phyloP scores from a whole-genome alignment of 179 eudicot species.

The Heliamphora pulchella region DNA sequence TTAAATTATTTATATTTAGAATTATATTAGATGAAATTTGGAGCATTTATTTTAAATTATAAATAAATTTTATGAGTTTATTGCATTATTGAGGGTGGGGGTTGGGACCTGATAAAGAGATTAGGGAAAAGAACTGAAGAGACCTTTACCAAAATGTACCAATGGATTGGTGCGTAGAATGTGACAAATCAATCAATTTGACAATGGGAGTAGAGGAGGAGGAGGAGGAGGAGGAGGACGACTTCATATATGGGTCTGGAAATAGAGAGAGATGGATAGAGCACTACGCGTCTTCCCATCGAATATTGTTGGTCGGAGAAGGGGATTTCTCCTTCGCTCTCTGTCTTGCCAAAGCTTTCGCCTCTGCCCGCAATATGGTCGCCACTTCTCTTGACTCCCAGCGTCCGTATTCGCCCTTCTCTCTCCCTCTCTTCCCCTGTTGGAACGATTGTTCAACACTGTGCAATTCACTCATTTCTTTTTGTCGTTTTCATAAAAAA shows the following conservation, averaged over 20 bases:
- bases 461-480: too few relatives aligned
- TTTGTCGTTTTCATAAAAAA: too few relatives aligned
- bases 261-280: constrained; percentile 19
- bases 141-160: constrained; percentile 7
- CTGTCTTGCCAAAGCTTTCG: constrained; percentile 29
- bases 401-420: constrained; percentile 10
- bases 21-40: too few relatives aligned
- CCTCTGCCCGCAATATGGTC: constrained; percentile 31
- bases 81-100: too few relatives aligned
- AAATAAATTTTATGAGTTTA: too few relatives aligned
- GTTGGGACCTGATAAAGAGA: background rate
- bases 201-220: background rate
- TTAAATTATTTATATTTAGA: too few relatives aligned
- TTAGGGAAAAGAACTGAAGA: background rate
- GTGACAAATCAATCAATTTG: too few relatives aligned
- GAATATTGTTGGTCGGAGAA: constrained; percentile 37
- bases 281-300: constrained; percentile 24
- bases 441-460: background rate
- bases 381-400: constrained; percentile 34
- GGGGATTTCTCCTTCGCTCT: constrained; percentile 41
- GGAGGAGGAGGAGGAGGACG: background rate
- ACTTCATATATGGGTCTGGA: background rate
- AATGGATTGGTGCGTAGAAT: too few relatives aligned
- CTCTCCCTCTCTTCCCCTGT: background rate
- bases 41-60: too few relatives aligned